Base-by-base conservation (phyloP, 2,329 filamentous ascomycete genomes). In the Trichoderma pleuroti region DNA sequence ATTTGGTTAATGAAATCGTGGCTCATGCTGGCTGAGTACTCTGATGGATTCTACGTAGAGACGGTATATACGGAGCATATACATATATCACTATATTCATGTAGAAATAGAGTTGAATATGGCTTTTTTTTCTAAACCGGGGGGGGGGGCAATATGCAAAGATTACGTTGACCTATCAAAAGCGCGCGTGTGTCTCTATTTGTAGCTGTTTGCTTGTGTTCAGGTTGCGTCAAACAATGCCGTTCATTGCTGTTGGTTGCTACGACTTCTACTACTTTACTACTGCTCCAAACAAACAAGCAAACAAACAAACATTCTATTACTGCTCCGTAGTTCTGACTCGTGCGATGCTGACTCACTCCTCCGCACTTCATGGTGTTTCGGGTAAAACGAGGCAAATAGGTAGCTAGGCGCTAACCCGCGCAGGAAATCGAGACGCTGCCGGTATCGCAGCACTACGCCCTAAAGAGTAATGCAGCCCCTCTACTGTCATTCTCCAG, bases 1-100 rank as follows among this genome's bases (percentile, higher is more conserved):
- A 92, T 74, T 79, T 98, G 73, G 87, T 95, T 32, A 97, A 90
- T 78, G 95, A 98, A 86, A 98, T 99, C 80, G 96, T 99, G 21
- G 94, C 96, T 77, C 95, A 98, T 83, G 90, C 92, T 73, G 94
- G 95, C 70, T 98, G 86, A 78, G 24, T 34, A 34, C 14, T 26
- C 42, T 6, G 14, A 39, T 24, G n/a, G 14, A 49, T 49, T 52
- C 46, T 21, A 52, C 56, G 28, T 46, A 57, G 32, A 30, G 34
- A 18, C 21, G 54, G 64, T 68, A 68, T 68, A 68, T 68, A 68
- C 18, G 64, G 52, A 57, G 49, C 52, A 39, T 21, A 66, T 66
- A 66, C 52, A 66, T 54, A 64, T 32, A 54, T 14, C 16, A 66
- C 46, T 56, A 70, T 65, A 30, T 32, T 57, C 61, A 65, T 18